These are phyloP conservation scores for Sporothrix pallida DNA, from an alignment of 2,329 filamentous ascomycete genomes.

Conservation along the genomic window DNA sequence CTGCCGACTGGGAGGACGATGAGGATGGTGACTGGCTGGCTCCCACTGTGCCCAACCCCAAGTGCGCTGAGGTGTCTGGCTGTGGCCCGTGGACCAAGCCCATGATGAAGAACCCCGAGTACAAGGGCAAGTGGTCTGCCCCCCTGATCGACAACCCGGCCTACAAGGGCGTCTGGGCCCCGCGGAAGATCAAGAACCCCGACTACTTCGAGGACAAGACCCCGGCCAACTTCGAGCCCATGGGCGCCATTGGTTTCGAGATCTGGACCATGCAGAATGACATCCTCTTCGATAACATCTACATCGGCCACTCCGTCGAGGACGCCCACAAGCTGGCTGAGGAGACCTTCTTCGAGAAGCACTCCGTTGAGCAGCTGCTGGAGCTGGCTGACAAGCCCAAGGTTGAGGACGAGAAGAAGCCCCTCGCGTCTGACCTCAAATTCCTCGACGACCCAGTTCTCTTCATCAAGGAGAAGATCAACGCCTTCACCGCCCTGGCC, in stretches of 20 bases:
- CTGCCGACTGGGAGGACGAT: constrained; percentile 99
- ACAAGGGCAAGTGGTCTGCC: constrained; percentile 99
- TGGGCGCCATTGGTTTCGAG: constrained; percentile 97
- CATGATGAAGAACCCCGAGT: constrained; percentile 90
- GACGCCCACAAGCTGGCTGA: constrained; percentile 88
- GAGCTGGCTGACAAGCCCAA: constrained; percentile 83
- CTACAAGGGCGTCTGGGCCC: constrained; percentile 96
- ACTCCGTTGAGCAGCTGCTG: constrained; percentile 77
- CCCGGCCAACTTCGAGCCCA: constrained; percentile 95
- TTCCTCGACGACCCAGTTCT: constrained; percentile 90
- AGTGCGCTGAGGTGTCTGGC: constrained; percentile 90
- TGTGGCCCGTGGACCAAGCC: constrained; percentile 93
- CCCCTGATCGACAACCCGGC: constrained; percentile 94
- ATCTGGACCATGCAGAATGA: constrained; percentile 99
- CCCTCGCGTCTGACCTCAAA: constrained; percentile 76
- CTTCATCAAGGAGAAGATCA: constrained; percentile 90
- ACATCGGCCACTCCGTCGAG: constrained; percentile 95
- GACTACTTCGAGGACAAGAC: constrained; percentile 97
- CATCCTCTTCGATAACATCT: constrained; percentile 99
- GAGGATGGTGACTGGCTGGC: constrained; percentile 98
- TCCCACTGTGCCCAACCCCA: constrained; percentile 90
- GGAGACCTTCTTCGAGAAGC: constrained; percentile 91
- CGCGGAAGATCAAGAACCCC: constrained; percentile 96
- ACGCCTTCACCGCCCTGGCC: constrained; percentile 85
- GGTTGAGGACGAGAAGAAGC: constrained; percentile 64